phyloP scores from a whole-genome alignment of 2,329 filamentous ascomycete species.

The Arthrobotrys sphaeroides region DNA sequence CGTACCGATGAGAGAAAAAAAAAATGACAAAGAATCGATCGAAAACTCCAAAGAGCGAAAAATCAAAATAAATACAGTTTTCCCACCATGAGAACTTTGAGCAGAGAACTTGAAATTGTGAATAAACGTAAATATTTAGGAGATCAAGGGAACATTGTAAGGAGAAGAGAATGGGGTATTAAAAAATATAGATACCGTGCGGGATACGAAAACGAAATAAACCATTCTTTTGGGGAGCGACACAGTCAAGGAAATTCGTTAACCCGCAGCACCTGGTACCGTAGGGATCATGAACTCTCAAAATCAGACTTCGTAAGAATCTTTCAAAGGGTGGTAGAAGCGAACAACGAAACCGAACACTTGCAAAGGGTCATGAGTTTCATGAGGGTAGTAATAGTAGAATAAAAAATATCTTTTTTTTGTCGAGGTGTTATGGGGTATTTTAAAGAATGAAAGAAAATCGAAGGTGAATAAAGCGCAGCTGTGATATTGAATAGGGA shows the following conservation, averaged over 20 bases:
- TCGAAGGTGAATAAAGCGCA: slow-evolving; percentile 26
- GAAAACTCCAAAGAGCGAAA: slow-evolving; percentile 48
- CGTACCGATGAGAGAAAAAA: slow-evolving; percentile 20
- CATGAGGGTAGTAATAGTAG: slow-evolving; percentile 3
- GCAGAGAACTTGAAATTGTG: background rate
- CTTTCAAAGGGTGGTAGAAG: slow-evolving; percentile 40
- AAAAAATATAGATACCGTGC: background rate
- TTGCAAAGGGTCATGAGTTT: slow-evolving; percentile 46
- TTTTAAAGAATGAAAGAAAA: slow-evolving; percentile 6
- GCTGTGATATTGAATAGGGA: slow-evolving; percentile 28
- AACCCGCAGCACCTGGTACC: slow-evolving; percentile 19
- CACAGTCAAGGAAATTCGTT: slow-evolving; percentile 44
- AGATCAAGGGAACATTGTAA: slow-evolving; percentile 6
- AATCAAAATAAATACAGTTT: slow-evolving; percentile 29
- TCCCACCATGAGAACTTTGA: slow-evolving; percentile 33
- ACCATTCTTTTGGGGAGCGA: slow-evolving; percentile 16
- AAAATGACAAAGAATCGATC: too few relatives aligned
- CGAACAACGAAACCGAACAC: slow-evolving; percentile 52
- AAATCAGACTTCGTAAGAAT: slow-evolving; percentile 23
- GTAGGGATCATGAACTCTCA: background rate
- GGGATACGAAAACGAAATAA: background rate
- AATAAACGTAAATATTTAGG: slow-evolving; percentile 13
- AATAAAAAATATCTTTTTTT: slow-evolving; percentile 12
- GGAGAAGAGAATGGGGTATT: slow-evolving; percentile 31
- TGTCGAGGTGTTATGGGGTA: slow-evolving; percentile 24